Evolutionary conservation across 495 filamentous ascomycete species (phyloP).

Genomic region (Neurospora intermedia): DNA sequence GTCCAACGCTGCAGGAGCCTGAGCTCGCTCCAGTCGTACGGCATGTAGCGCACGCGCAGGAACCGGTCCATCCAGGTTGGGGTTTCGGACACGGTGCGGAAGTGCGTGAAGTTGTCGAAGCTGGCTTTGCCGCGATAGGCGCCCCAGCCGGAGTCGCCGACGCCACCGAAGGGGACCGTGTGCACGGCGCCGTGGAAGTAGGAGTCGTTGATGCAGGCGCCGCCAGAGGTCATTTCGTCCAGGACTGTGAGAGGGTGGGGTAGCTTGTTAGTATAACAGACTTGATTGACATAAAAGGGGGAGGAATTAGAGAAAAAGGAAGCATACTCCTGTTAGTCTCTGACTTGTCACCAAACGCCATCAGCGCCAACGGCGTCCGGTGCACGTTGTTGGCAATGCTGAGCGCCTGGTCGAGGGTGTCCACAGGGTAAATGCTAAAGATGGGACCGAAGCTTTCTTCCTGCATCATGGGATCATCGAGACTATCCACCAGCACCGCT

Average conservation of each 20-base stretch:
- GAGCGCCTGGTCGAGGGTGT: conserved; percentile 72
- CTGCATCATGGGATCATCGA: conserved; percentile 64
- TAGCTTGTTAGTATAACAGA: conserved; percentile 11
- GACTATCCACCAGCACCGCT: conserved; percentile 60
- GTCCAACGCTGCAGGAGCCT: conserved; percentile 46
- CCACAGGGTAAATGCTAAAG: conserved; percentile 64
- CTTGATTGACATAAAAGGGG: background rate
- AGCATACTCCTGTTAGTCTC: conserved; percentile 56
- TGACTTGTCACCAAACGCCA: conserved; percentile 68
- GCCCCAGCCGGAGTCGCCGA: conserved; percentile 76
- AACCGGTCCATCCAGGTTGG: conserved; percentile 73
- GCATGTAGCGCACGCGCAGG: conserved; percentile 70
- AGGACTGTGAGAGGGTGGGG: conserved; percentile 38
- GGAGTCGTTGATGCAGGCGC: conserved; percentile 71
- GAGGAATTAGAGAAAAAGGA: background rate
- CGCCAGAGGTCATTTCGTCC: conserved; percentile 58
- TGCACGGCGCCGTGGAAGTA: conserved; percentile 69
- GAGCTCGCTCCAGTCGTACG: conserved; percentile 46
- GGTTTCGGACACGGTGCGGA: conserved; percentile 61
- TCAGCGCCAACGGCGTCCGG: conserved; percentile 70
- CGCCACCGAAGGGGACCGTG: conserved; percentile 78
- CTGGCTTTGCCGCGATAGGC: conserved; percentile 72
- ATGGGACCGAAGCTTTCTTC: conserved; percentile 89
- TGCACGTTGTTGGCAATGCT: conserved; percentile 62
- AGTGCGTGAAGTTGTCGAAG: conserved; percentile 80